These are phyloP conservation scores for Lindgomyces ingoldianus DNA, from an alignment of 495 filamentous ascomycete species.

Conservation along the genomic window DNA sequence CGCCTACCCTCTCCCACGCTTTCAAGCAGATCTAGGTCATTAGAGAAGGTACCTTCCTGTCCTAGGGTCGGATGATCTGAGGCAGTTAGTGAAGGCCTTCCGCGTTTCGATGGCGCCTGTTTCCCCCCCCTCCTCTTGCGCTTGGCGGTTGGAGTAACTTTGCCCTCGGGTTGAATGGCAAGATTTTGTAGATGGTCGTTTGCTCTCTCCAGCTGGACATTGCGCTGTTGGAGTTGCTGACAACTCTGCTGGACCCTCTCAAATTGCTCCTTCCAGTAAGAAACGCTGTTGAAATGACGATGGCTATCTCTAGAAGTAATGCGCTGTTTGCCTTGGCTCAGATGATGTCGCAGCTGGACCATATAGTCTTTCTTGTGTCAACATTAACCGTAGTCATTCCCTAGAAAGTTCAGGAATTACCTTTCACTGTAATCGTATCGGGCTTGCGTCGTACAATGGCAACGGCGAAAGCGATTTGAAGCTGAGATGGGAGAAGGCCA, in stretches of 20 bases:
- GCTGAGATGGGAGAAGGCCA: neutral
- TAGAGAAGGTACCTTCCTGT: conserved; percentile 8
- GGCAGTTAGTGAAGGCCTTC: neutral
- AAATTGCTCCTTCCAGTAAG: conserved; percentile 27
- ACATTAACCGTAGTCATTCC: neutral
- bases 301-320: neutral
- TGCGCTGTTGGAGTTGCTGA: conserved; percentile 11
- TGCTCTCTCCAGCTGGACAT: conserved; percentile 10
- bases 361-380: conserved; percentile 21
- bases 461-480: conserved; percentile 31
- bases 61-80: neutral
- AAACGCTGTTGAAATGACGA: conserved; percentile 19
- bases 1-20: conserved; percentile 27
- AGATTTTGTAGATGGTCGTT: conserved; percentile 1
- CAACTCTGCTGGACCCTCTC: conserved; percentile 2
- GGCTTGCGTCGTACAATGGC: conserved; percentile 30
- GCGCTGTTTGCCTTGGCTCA: conserved; percentile 10
- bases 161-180: neutral
- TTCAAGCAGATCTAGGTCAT: conserved; percentile 13
- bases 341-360: conserved; percentile 15
- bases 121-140: conserved; percentile 6
- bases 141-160: neutral
- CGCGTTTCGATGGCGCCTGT: conserved; percentile 15
- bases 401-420: conserved; percentile 1
- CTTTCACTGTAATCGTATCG: conserved; percentile 20